phyloP scores from a whole-genome alignment of 2,329 filamentous ascomycete species.

The Fusarium euwallaceae region DNA sequence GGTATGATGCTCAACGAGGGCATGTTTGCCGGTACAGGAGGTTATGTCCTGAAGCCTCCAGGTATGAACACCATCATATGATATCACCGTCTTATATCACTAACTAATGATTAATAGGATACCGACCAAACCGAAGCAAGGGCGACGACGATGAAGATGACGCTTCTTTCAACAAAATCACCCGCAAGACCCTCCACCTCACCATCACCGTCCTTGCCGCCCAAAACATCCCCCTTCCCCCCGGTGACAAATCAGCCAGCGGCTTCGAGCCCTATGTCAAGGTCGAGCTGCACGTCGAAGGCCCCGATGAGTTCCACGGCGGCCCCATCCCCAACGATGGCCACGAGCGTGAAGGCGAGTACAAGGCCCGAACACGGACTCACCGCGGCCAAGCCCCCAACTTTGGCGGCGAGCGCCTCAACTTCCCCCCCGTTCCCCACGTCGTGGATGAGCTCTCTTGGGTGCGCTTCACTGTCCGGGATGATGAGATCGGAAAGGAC shows the following conservation, averaged over 20 bases:
- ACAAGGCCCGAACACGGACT: constrained; percentile 71
- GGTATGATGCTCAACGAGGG: constrained; percentile 97
- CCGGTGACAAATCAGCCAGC: constrained; percentile 61
- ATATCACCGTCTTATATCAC: not conserved
- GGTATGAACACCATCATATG: constrained; percentile 56
- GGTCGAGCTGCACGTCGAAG: constrained; percentile 85
- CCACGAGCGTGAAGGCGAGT: constrained; percentile 59
- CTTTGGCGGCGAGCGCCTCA: constrained; percentile 69
- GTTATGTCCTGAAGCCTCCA: constrained; percentile 87
- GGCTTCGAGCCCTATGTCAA: constrained; percentile 86
- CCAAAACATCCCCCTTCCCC: constrained; percentile 79
- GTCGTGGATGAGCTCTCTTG: constrained; percentile 79
- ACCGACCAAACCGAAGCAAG: constrained; percentile 44
- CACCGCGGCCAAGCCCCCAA: constrained; percentile 72
- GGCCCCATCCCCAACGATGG: constrained; percentile 55
- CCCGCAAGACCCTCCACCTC: constrained; percentile 74
- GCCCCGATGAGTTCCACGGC: constrained; percentile 60
- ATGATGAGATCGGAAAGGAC: constrained; percentile 85
- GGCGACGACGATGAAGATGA: constrained; percentile 32
- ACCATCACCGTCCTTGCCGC: constrained; percentile 81
- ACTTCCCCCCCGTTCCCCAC: constrained; percentile 67
- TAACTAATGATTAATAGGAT: constrained; percentile 45
- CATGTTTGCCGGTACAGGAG: constrained; percentile 87
- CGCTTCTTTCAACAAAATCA: constrained; percentile 50
- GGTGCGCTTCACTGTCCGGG: constrained; percentile 86